A percentile compares a stretch with the other conserved stretches of the same genome.
Evolutionary conservation across 305 asterid genomes (phyloP).

Genomic region (Fraxinus paxiana): DNA sequence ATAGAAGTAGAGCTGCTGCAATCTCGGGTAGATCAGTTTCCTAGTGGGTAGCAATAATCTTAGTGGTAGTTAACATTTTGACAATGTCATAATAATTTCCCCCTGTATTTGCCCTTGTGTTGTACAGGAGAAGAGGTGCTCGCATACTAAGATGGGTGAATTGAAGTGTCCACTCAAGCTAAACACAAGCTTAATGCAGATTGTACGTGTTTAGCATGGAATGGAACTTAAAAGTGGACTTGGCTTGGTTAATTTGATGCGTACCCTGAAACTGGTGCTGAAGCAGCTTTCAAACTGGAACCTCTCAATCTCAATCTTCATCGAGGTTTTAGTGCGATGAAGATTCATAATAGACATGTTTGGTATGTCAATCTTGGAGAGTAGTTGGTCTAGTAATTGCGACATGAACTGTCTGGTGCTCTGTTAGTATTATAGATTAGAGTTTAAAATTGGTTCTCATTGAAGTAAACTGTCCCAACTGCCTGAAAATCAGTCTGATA

Average conservation of each 20-base stretch:
- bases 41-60: conserved; percentile 48
- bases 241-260: conserved; percentile 33
- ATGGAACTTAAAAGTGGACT: conserved; percentile 34
- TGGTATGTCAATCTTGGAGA: conserved; percentile 28
- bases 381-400: background rate
- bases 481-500: background rate
- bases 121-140: conserved; percentile 75
- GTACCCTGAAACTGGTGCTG: conserved; percentile 28
- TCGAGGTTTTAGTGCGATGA: conserved; percentile 31
- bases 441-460: background rate
- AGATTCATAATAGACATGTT: conserved; percentile 24
- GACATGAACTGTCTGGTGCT: background rate
- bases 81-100: conserved; percentile 62
- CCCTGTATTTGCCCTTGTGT: conserved; percentile 79
- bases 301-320: conserved; percentile 25
- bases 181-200: conserved; percentile 33
- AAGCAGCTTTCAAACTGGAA: conserved; percentile 28
- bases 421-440: background rate
- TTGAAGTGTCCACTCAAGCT: conserved; percentile 38
- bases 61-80: conserved; percentile 60
- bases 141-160: conserved; percentile 38
- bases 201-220: conserved; percentile 35
- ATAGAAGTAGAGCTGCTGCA: conserved; percentile 36
- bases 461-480: background rate
- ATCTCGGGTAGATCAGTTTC: conserved; percentile 40